Evolutionary conservation across 164 flowering plant genomes (phyloP), one percentile per base, ranked within the genome.

Genomic region (Protea cynaroides): DNA sequence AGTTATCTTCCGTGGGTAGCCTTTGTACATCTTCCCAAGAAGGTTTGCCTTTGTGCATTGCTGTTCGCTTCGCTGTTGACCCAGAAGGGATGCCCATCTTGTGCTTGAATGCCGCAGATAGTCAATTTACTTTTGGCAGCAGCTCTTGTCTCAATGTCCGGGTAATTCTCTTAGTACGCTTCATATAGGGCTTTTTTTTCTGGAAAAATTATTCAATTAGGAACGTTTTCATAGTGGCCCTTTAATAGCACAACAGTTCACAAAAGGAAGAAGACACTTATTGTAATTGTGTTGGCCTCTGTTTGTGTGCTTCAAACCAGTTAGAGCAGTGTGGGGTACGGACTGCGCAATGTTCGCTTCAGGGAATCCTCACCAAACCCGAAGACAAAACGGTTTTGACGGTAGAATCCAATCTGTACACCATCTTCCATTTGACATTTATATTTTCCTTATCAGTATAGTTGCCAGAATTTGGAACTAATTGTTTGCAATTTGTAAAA

Each of bases 81-180:
- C 50, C 68, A 0, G 70, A 81, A 10, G 96, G 98, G 6, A 79
- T 80, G 7, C 98, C 98, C 2, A 59, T 90, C 54, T 67, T 93
- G 68, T 78, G 90, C 72, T 81, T 90, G 72, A 80, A 77, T 74
- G 60, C 70, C 3, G 60, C 76, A 6, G 57, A 53, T 44, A 51
- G 65, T 14, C 69, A 62, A 15, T 71, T 84, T 57, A 73, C 74
- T 15, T 29, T 58, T 49, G 83, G 88, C 54, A 58, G 19, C 37
- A 82, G 72, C 74, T 83, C 89, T 67, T 86, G 86, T 62, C 80
- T 93, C 50, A 92, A 87, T 82, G 98, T 92, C 40, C 86, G 85
- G 96, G 98, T 90, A 38, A 10, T 65, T 65, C n/a, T 24, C 40
- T 63, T 4, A 22, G 18, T 0, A 10, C 0, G 1, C 57, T 62